These are phyloP conservation scores for Ploettnerulaceae sp. DNA, from an alignment of 2,329 filamentous ascomycete species.

Conservation along the genomic window DNA sequence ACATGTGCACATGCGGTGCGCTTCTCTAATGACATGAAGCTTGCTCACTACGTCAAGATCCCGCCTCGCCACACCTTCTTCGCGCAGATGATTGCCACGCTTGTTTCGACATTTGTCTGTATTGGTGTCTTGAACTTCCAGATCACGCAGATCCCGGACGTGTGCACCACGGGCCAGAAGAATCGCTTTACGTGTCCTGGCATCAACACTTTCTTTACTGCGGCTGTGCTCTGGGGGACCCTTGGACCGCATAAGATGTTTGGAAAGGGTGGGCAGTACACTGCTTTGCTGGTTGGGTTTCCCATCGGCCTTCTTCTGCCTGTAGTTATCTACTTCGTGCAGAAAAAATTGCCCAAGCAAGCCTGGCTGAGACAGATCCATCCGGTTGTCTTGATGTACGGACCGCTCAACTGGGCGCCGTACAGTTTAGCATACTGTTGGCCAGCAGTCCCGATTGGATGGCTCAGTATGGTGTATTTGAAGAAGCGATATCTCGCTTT, in stretches of 20 bases:
- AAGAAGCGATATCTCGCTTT: slow-evolving; percentile 42
- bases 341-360: slow-evolving; percentile 40
- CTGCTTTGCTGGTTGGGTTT: slow-evolving; percentile 45
- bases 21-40: slow-evolving; percentile 46
- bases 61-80: slow-evolving; percentile 44
- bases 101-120: slow-evolving; percentile 43
- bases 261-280: slow-evolving; percentile 45
- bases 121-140: slow-evolving; percentile 37
- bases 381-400: slow-evolving; percentile 45
- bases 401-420: slow-evolving; percentile 43
- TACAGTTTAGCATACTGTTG: slow-evolving; percentile 48
- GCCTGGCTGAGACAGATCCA: slow-evolving; percentile 41
- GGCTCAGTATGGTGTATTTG: slow-evolving; percentile 45
- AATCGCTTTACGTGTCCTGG: slow-evolving; percentile 46
- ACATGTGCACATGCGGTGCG: slow-evolving; percentile 43
- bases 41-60: slow-evolving; percentile 48
- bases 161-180: slow-evolving; percentile 39
- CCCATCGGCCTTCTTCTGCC: slow-evolving; percentile 45
- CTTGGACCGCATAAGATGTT: slow-evolving; percentile 43
- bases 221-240: slow-evolving; percentile 51
- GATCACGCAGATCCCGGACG: slow-evolving; percentile 38
- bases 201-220: slow-evolving; percentile 53
- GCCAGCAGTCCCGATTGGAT: slow-evolving; percentile 45
- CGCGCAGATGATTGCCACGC: slow-evolving; percentile 44
- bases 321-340: slow-evolving; percentile 40